Percentiles rank a stretch among this genome's conserved stretches.
These are phyloP conservation scores for Waltiozyma sp. DNA, from an alignment of 1,139 yeast genomes.

Conservation along the genomic window DNA sequence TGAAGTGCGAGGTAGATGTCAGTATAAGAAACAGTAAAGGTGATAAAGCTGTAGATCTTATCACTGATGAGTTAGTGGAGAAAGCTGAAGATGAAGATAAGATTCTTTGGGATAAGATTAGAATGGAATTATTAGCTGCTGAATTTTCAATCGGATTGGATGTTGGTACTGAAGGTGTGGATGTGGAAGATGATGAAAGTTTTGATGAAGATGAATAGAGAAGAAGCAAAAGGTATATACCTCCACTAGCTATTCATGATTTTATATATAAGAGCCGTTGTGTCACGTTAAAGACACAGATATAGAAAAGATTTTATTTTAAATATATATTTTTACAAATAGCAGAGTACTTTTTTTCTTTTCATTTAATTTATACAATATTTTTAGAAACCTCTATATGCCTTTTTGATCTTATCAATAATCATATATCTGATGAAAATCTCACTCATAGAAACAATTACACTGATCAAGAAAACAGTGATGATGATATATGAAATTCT, in stretches of 20 bases:
- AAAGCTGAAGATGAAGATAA: background rate
- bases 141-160: background rate
- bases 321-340: too few relatives aligned
- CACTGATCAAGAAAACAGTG: slow-evolving; percentile 66
- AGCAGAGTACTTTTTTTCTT: too few relatives aligned
- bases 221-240: too few relatives aligned
- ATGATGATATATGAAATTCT: slow-evolving; percentile 88
- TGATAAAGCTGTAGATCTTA: slow-evolving; percentile 67
- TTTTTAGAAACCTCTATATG: background rate
- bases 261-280: too few relatives aligned
- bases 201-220: background rate
- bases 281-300: too few relatives aligned
- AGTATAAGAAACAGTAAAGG: slow-evolving; percentile 42
- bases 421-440: slow-evolving; percentile 46
- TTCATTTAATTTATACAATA: too few relatives aligned
- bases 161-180: background rate
- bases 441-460: slow-evolving; percentile 56
- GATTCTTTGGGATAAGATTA: background rate
- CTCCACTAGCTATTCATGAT: too few relatives aligned
- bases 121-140: background rate
- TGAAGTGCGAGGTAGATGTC: slow-evolving; percentile 92
- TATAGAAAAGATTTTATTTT: too few relatives aligned
- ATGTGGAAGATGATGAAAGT: background rate
- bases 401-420: slow-evolving; percentile 18
- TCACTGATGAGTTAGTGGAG: slow-evolving; percentile 21